Base-by-base conservation (phyloP, 2,329 filamentous ascomycete genomes). In the Microdochium trichocladiopsis region DNA sequence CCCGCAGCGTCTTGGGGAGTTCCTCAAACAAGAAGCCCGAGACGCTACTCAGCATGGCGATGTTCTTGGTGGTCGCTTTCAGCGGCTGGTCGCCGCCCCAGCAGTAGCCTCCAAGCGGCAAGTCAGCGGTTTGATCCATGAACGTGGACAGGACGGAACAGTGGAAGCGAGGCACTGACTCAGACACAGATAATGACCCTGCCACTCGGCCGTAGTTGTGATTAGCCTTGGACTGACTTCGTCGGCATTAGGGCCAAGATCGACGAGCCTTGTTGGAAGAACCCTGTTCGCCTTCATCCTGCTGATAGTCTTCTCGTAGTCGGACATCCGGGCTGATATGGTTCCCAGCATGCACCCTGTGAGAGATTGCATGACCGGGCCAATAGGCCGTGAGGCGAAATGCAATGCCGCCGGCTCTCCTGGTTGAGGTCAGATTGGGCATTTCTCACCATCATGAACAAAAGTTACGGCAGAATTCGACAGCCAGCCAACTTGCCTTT, bases 1-100 rank as follows among this genome's bases (percentile, higher is more conserved):
- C 62, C 33, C 55, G 60, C 22, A 64, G 61, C 11, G 55, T 58
- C 22, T 53, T 55, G 16, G 61, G 59, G 9, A 63, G 51, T 5
- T 45, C 21, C 12, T 45, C 16, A 12, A 21, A 45, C 12, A 18
- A 5, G 18, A 45, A 45, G 21, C 41, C 41, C 5, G 41, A 8
- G 16, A 18, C 9, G 12, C 18, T 45, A 18, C 41, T 45, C 6
- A 45, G 21, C 3, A 18, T 3, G 6, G 41, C 5, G 6, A 45
- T 8, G 41, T 45, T 45, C 4, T 22, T 12, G 6, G 41, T 45
- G 21, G 41, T 45, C 12, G 41, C n/a, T 23, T 45, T 45, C 6
- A 45, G 12, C 11, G 41, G 41, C 18, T 45, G 41, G 12, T 45
- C 41, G 12, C 41, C 41, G 41, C 41, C 41, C 41, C 41, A 45